Base-by-base conservation (phyloP, 371 early-diverging fungal species). In the Batrachochytrium dendrobatidis region DNA sequence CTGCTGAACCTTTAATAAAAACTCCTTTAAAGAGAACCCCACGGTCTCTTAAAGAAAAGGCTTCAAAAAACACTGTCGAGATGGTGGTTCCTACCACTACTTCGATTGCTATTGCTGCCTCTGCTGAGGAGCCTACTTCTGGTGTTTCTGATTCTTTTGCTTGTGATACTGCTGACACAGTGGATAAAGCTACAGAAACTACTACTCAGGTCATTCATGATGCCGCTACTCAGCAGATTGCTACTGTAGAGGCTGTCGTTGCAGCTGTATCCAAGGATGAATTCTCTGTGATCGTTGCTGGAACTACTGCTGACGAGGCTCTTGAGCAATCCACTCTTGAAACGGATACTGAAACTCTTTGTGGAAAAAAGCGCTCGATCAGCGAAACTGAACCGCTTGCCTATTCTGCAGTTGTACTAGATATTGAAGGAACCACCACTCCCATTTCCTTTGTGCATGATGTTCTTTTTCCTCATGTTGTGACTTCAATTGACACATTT, bases 381-480 rank as follows among this genome's bases (percentile, higher is more conserved):
- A n/a, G n/a, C n/a, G 49, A 8, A 48, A 8, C 6, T 7, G 8
- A 22, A 18, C 49, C 49, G 12, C 24, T 48, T 7, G n/a, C n/a
- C n/a, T n/a, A n/a, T n/a, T 12, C 8, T 22, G 34, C 72, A 24
- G 79, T 88, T 35, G 70, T 94, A 50, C 73, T 89, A 28, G 93
- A 94, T 62, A 90, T 94, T 64, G 95, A 96, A 69, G 95, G 97
- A 25, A 96, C 97, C 4, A 94, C 94, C n/a, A 93, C 94, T 2
- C 90, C 94, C 25, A 91, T 96, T 50, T 84, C 91, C 12, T 96
- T 94, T 80, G 95, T 96, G 20, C 89, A 92, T 67, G 91, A 92
- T 54, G 77, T 76, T 22, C 72, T 96, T 69, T 94, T 95, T 62
- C 93, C 94, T 4, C 90, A 88, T 71, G 85, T 90, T 28, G 66